Evolutionary conservation across 169 alveolate species (phyloP).

Genomic region (Babesia gibsoni): DNA sequence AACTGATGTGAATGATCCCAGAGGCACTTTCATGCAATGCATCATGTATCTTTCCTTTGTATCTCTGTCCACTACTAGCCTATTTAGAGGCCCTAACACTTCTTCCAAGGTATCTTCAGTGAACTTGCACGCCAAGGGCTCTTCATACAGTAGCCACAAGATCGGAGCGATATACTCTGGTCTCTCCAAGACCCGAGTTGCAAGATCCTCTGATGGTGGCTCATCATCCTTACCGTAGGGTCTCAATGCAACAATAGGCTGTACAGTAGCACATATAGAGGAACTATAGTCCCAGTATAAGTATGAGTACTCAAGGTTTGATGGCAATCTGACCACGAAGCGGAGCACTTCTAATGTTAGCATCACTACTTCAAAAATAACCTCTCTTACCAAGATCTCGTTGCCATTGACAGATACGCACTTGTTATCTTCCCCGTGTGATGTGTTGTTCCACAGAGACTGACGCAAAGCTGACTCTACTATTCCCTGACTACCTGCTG

Average conservation of each 20-base stretch:
- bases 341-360: slow-evolving; percentile 26
- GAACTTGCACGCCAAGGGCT: background rate
- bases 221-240: background rate
- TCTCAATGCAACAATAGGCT: slow-evolving; percentile 15
- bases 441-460: no score
- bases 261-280: background rate
- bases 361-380: slow-evolving; percentile 8
- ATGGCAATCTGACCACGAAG: slow-evolving; percentile 7
- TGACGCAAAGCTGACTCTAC: background rate
- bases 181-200: background rate
- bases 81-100: background rate
- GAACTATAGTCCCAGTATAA: slow-evolving; percentile 45
- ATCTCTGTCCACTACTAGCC: background rate
- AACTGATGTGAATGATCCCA: slow-evolving; percentile 14
- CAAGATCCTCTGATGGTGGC: background rate
- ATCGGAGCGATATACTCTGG: slow-evolving; percentile 44
- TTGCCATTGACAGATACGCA: no score
- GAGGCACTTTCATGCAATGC: background rate
- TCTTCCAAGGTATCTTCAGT: background rate
- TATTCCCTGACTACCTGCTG: slow-evolving; percentile 14
- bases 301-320: slow-evolving; percentile 23
- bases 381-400: background rate
- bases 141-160: slow-evolving; percentile 35
- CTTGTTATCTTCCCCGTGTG: no score
- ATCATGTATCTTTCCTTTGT: background rate